Evolutionary conservation across 495 filamentous ascomycete species (phyloP), one percentile per base, ranked within the genome.

Genomic region (Podospora pseudoanserina): DNA sequence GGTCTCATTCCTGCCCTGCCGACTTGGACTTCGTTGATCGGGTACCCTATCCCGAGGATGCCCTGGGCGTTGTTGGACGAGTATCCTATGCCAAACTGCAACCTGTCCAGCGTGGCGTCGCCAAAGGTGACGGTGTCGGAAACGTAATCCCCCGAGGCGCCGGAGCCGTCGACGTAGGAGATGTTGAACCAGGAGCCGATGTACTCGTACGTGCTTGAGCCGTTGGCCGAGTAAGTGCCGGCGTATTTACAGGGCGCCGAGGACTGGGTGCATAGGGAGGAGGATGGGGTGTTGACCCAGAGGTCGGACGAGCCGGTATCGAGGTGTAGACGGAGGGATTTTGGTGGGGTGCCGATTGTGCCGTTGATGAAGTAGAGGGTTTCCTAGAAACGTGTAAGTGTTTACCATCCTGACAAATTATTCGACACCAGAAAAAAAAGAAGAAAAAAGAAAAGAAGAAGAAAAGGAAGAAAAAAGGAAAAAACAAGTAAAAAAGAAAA

Each of bases 11-110:
- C 82, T 28, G 86, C 85, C 49, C 86, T 80, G 65, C 86, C 85
- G 70, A 91, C 89, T 68, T 91, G 88, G 6, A 91, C 92, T 77
- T 97, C 94, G 74, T 97, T 93, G 60, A 86, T 73, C 2, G 85
- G 69, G 72, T 97, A 97, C n/a, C 94, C 94, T 69, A 99, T 92
- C 39, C 95, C 95, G 60, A 99, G 80, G 27, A 99, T 94, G 53
- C 93, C 93, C 78, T 93, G 88, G 66, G 74, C 64, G 57, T 91
- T 92, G 23, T 80, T 84, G 55, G 92, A 93, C 1, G 78, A 73
- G 76, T 92, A 93, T 5, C 92, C 95, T 70, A 97, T 83, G 20
- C 94, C 95, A 76, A 98, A 95, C 76, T 97, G 92, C 56, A 97
- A 83, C 57, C 81, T 77, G 53, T 82, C 77, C 56, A 99, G 72